Conservation (phyloP, 345 rosid species). For the Viola odorata region DNA sequence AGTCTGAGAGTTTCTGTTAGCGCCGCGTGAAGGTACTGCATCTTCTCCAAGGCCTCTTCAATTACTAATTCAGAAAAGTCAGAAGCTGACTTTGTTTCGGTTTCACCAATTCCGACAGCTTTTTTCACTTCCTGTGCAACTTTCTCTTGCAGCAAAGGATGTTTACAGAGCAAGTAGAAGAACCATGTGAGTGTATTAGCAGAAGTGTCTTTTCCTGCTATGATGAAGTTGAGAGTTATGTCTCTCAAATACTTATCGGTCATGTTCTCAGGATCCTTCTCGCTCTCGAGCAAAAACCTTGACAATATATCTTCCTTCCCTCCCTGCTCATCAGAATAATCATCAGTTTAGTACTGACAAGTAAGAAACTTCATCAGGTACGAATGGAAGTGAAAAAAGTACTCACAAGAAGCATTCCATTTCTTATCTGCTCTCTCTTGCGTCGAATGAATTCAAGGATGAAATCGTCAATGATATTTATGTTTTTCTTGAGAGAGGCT, state of each 20-base stretch:
- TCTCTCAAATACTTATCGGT: conserved; percentile 40
- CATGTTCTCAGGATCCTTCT: conserved; percentile 37
- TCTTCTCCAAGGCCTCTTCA: conserved; percentile 33
- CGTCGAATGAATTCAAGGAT: conserved; percentile 26
- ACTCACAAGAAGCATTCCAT: conserved; percentile 21
- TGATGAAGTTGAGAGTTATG: conserved; percentile 38
- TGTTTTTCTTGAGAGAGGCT: conserved; percentile 32
- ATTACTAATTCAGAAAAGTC: conserved; percentile 25
- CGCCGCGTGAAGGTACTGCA: conserved; percentile 38
- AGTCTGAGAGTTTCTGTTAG: conserved; percentile 40
- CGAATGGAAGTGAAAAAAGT: background rate
- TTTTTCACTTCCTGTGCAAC: conserved; percentile 21
- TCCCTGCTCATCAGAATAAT: conserved; percentile 10
- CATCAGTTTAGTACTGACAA: background rate
- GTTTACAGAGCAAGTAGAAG: conserved; percentile 33
- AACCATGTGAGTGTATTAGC: conserved; percentile 41
- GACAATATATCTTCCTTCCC: conserved; percentile 34
- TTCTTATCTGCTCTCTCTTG: conserved; percentile 32
- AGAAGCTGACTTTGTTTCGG: background rate
- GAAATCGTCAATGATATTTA: conserved; percentile 29
- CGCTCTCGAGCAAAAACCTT: conserved; percentile 39
- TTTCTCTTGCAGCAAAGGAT: conserved; percentile 31
- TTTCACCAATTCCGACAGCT: conserved; percentile 2
- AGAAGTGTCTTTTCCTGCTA: conserved; percentile 36
- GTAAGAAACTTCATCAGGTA: background rate